phyloP scores from a whole-genome alignment of 352 stramenopile genomes.

The Thraustochytrium sp. region DNA sequence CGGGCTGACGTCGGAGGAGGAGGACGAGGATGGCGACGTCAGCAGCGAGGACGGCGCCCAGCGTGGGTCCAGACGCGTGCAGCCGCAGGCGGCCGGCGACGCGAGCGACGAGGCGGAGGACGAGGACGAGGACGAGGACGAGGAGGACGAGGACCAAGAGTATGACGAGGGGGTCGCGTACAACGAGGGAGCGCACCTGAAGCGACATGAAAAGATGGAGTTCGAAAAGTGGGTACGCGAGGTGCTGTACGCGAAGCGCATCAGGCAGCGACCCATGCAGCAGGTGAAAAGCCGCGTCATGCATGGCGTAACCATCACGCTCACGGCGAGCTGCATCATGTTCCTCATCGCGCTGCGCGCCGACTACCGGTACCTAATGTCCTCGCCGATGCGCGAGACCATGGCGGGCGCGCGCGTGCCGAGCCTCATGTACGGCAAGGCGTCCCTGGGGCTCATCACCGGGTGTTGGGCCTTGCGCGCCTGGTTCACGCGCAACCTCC shows the following conservation, averaged over 20 bases:
- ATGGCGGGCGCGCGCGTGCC: neutral
- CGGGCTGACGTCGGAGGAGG: neutral
- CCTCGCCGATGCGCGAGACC: neutral
- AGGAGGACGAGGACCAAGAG: neutral
- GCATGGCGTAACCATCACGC: neutral
- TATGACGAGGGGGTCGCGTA: neutral
- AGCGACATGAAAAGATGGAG: slow-evolving; percentile 24
- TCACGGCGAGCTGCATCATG: neutral
- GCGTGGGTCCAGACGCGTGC: neutral
- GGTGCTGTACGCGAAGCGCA: neutral
- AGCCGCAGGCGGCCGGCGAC: neutral
- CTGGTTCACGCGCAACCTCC: neutral
- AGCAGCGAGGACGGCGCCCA: neutral
- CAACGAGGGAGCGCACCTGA: neutral
- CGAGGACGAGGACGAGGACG: neutral
- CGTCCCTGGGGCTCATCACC: neutral
- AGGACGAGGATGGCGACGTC: neutral
- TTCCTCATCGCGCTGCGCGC: neutral
- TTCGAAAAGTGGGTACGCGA: slow-evolving; percentile 19
- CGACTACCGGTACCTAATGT: neutral
- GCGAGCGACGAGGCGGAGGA: neutral
- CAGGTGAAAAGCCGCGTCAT: slow-evolving; percentile 28
- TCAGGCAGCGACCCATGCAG: slow-evolving; percentile 30
- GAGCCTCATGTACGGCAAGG: neutral
- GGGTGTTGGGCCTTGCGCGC: neutral